Conservation (phyloP, 768 basidiomycete species). For the Amylocystis lapponica region DNA sequence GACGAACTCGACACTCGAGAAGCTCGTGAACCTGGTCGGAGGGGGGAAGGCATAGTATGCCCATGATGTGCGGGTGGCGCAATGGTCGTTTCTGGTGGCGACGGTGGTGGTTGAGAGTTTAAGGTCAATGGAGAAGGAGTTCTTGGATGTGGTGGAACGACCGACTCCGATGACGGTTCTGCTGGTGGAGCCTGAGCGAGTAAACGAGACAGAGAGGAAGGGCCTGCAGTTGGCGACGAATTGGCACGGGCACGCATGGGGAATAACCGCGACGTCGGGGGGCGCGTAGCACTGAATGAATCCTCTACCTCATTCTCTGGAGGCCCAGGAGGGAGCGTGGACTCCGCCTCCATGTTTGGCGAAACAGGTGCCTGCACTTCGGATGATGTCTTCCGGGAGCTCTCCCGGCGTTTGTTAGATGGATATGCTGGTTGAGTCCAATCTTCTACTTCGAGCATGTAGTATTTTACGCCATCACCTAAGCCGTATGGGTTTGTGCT, state of each 20-base stretch:
- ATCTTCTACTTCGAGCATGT: constrained; percentile 90
- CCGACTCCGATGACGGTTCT: constrained; percentile 28
- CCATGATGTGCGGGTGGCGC: constrained; percentile 1
- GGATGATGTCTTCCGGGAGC: constrained; percentile 44
- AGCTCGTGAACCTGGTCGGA: constrained; percentile 68
- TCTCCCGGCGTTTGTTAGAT: constrained; percentile 53
- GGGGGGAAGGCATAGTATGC: constrained; percentile 35
- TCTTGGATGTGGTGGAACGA: not conserved
- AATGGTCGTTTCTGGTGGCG: constrained; percentile 2
- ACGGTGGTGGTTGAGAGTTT: not conserved
- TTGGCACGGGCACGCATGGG: constrained; percentile 57
- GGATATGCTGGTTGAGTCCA: constrained; percentile 74
- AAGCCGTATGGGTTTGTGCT: constrained; percentile 85
- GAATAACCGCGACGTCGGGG: constrained; percentile 65
- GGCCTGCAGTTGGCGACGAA: constrained; percentile 64
- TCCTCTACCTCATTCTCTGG: constrained; percentile 71
- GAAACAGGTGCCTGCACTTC: constrained; percentile 22
- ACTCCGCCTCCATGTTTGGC: constrained; percentile 22
- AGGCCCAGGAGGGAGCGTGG: constrained; percentile 51
- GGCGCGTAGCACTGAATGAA: constrained; percentile 56
- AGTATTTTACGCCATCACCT: constrained; percentile 86
- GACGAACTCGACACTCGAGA: constrained; percentile 68
- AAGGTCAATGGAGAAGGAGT: constrained; percentile 1
- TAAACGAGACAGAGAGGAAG: constrained; percentile 74
- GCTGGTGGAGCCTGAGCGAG: constrained; percentile 62